Base-by-base conservation (phyloP, 2,329 filamentous ascomycete species). In the Sporothrix globosa region DNA sequence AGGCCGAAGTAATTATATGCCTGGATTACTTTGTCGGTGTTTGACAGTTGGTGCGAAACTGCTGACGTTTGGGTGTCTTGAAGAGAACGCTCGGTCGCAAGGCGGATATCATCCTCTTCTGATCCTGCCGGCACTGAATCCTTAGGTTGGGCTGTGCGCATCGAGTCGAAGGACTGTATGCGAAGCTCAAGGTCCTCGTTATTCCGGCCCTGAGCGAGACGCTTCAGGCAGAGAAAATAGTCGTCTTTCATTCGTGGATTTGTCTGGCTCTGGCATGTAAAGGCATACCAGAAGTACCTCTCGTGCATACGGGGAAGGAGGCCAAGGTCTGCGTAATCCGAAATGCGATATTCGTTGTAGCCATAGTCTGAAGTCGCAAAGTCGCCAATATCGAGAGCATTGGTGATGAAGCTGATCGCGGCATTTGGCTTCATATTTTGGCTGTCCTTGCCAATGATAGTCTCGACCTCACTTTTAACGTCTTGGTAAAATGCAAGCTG, bases 401-500 rank as follows among this genome's bases (percentile, higher is more conserved):
- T 67, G 9, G 50, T 73, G 61, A 76, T 71, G 24, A 73, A 71
- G 44, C 54, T 69, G 4, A 72, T 68, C 74, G 77, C 76, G 74
- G 79, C 72, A 77, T 78, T 74, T 67, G 54, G 74, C 74, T 70
- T 70, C 53, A 74, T 70, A 5, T 60, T 70, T 52, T 73, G 68
- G 10, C 58, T 73, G 56, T 69, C n/a, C 71, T 70, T 48, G 73
- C 73, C 73, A 79, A 78, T 67, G 75, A 84, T 61, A 44, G 74
- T 77, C 74, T 86, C 82, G 1, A 85, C 77, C 73, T 86, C 84
- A 52, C 80, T 80, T 70, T 83, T 80, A 34, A 85, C 79, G 72
- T 86, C 83, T 70, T 86, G 83, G 70, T 83, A 78, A 67, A 82
- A 86, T 1, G 82, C 82, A 44, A 84, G 81, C 70, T 80, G 80